phyloP scores from a whole-genome alignment of 2,329 filamentous ascomycete species.

The Colletotrichum godetiae region DNA sequence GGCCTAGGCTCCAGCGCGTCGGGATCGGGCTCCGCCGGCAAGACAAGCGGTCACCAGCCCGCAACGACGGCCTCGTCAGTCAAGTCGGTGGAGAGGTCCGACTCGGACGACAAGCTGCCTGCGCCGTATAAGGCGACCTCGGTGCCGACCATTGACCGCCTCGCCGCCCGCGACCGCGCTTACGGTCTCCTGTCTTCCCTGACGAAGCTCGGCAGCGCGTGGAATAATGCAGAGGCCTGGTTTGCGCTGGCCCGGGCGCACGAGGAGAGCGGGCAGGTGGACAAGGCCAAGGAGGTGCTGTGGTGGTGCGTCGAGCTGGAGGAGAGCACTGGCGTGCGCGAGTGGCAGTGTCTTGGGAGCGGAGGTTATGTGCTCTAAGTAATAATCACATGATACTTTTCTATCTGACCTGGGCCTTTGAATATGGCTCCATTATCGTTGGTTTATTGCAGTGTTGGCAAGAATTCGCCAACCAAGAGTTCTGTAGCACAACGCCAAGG shows the following conservation, averaged over 20 bases:
- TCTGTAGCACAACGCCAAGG: too few species aligned
- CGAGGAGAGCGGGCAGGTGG: conserved; percentile 85
- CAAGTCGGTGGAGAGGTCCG: conserved; percentile 33
- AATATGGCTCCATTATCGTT: too few species aligned
- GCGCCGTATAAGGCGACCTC: conserved; percentile 68
- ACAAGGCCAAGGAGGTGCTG: conserved; percentile 90
- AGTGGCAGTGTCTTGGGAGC: conserved; percentile 78
- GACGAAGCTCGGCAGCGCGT: conserved; percentile 86
- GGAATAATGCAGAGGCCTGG: conserved; percentile 96
- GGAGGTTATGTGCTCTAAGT: conserved; percentile 73
- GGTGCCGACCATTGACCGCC: conserved; percentile 79
- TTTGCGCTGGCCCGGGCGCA: conserved; percentile 87
- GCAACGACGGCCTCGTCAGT: conserved; percentile 22
- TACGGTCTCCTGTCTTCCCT: conserved; percentile 84
- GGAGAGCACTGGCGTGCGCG: conserved; percentile 81
- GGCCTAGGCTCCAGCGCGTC: conserved; percentile 51
- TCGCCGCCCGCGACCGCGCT: conserved; percentile 91
- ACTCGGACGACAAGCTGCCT: conserved; percentile 56
- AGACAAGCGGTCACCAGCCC: conserved; percentile 29
- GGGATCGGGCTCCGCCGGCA: conserved; percentile 27
- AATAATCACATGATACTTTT: neutral
- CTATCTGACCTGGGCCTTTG: too few species aligned
- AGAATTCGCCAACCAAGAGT: too few species aligned
- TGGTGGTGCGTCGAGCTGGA: conserved; percentile 99
- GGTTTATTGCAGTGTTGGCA: too few species aligned